Percentiles rank a stretch among this genome's conserved stretches.
phyloP scores from a whole-genome alignment of 345 rosid species.

The Pelargonium nanum region DNA sequence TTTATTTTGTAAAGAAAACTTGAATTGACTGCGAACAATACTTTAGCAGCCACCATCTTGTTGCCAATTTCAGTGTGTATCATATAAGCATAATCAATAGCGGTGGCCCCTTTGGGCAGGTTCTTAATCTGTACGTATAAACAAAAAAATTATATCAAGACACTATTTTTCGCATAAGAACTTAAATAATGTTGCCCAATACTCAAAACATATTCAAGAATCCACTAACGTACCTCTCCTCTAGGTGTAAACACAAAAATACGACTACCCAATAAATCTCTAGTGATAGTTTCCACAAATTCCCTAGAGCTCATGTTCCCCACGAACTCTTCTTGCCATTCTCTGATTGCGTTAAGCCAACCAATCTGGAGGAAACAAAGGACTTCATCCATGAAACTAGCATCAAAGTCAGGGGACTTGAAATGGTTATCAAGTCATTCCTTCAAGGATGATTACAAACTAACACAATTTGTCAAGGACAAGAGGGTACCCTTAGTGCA shows the following conservation, averaged over 20 bases:
- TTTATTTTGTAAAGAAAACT: background rate
- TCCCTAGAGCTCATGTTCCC: conserved; percentile 99
- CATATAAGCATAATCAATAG: conserved; percentile 92
- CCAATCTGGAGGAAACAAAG: conserved; percentile 50
- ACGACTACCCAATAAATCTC: conserved; percentile 90
- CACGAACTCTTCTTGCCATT: conserved; percentile 99
- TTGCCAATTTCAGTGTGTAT: conserved; percentile 95
- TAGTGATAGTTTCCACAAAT: conserved; percentile 86
- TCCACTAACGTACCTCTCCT: conserved; percentile 55
- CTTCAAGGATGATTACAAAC: conserved; percentile 11
- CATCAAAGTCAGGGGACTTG: conserved; percentile 16
- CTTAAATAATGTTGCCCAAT: background rate
- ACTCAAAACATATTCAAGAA: conserved; percentile 5
- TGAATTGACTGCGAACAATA: conserved; percentile 14
- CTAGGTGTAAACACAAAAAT: conserved; percentile 86
- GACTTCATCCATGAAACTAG: conserved; percentile 20
- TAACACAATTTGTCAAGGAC: conserved; percentile 11
- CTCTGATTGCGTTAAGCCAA: conserved; percentile 97
- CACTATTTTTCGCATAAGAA: background rate
- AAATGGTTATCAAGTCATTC: conserved; percentile 6
- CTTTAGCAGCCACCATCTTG: conserved; percentile 98
- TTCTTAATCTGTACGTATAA: conserved; percentile 62
- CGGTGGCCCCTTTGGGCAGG: conserved; percentile 89
- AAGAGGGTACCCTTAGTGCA: conserved; percentile 72
- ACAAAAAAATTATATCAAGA: background rate